A percentile compares a stretch with the other conserved stretches of the same genome.
Conservation (phyloP, 371 early-diverging fungal genomes). For the Rhizopus delemar region DNA sequence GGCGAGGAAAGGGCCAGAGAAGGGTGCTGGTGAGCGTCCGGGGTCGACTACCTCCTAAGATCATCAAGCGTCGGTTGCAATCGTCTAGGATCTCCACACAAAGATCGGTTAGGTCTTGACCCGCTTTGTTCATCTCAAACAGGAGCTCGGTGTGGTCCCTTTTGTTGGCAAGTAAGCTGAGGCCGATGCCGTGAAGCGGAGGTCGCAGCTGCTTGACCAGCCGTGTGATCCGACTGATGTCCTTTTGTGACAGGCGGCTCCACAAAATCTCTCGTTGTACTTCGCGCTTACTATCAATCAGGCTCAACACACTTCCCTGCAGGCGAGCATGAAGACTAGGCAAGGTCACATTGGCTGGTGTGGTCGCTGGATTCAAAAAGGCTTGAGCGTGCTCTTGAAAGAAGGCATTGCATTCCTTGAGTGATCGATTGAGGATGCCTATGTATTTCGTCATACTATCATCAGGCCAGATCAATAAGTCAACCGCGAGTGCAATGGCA, state of each 20-base stretch:
- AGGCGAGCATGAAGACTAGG: conserved; percentile 33
- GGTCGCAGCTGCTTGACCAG: conserved; percentile 37
- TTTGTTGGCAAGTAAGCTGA: conserved; percentile 29
- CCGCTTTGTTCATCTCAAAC: conserved; percentile 8
- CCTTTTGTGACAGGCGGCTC: conserved; percentile 30
- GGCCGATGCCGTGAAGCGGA: conserved; percentile 43
- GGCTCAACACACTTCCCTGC: conserved; percentile 28
- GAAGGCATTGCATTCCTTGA: conserved; percentile 32
- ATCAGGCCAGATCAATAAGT: conserved; percentile 46
- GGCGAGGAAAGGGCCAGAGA: conserved; percentile 46
- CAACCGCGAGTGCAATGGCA: conserved; percentile 32
- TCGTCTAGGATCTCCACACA: conserved; percentile 16
- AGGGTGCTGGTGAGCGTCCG: conserved; percentile 24
- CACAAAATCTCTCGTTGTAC: conserved; percentile 42
- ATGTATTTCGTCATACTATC: conserved; percentile 46
- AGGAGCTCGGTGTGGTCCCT: conserved; percentile 8
- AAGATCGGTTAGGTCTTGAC: conserved; percentile 19
- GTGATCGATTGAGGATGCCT: conserved; percentile 23
- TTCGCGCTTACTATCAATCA: conserved; percentile 49
- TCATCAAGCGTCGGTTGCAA: conserved; percentile 19
- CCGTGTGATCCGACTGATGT: conserved; percentile 34
- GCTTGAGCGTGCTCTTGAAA: conserved; percentile 39
- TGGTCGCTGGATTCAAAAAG: conserved; percentile 19
- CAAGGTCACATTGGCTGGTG: conserved; percentile 14
- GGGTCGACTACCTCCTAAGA: conserved; percentile 12